phyloP scores from a whole-genome alignment of 1,284 basidiomycete genomes.

The Vanrija humicola region DNA sequence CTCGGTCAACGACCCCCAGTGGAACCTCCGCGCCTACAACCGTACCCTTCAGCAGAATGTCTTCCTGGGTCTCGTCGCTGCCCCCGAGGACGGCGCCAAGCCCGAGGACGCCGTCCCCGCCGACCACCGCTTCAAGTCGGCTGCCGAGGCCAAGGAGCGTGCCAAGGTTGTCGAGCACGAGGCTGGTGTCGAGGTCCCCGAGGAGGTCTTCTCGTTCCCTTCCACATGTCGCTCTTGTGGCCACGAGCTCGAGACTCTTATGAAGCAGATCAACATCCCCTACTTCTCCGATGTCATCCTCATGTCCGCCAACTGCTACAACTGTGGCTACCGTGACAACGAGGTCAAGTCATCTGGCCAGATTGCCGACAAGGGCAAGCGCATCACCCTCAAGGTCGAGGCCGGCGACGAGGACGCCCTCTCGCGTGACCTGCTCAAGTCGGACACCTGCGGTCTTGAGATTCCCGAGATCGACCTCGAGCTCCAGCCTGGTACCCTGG shows the following conservation, averaged over 20 bases:
- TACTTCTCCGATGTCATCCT: conserved; percentile 99
- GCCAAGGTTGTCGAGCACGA: conserved; percentile 20
- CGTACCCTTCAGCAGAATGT: conserved; percentile 82
- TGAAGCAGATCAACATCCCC: conserved; percentile 96
- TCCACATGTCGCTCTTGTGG: conserved; percentile 87
- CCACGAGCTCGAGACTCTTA: conserved; percentile 74
- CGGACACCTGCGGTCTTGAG: conserved; percentile 81
- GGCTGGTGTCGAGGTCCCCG: conserved; percentile 53
- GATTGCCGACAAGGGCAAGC: conserved; percentile 79
- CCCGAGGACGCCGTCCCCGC: conserved; percentile 42
- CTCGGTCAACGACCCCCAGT: conserved; percentile 80
- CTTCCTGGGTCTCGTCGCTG: conserved; percentile 63
- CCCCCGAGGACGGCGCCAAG: conserved; percentile 26
- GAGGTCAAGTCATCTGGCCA: conserved; percentile 94
- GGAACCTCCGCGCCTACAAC: conserved; percentile 83
- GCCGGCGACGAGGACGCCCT: conserved; percentile 77
- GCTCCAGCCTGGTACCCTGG: conserved; percentile 88
- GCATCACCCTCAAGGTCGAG: conserved; percentile 82
- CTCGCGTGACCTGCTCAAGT: conserved; percentile 92
- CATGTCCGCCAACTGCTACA: conserved; percentile 97
- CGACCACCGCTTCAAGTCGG: conserved; percentile 50
- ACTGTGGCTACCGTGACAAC: conserved; percentile 94
- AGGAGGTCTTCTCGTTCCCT: conserved; percentile 88
- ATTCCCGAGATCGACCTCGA: conserved; percentile 96
- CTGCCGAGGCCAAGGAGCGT: conserved; percentile 31